Conservation (phyloP, 1,284 basidiomycete genomes). For the Lentinula novae-zelandiae region DNA sequence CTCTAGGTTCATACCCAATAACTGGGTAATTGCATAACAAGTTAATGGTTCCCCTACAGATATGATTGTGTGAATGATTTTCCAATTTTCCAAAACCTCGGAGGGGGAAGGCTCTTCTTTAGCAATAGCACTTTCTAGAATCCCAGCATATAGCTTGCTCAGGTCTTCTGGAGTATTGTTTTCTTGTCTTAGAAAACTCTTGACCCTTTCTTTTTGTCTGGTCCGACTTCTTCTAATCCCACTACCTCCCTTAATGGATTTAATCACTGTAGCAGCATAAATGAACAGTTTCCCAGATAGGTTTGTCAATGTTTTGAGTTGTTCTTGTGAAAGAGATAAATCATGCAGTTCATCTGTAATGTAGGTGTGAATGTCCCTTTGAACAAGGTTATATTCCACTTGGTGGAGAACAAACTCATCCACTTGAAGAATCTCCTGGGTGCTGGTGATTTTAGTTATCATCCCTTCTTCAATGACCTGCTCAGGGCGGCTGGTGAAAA, state of each 20-base stretch:
- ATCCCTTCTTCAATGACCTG: background rate
- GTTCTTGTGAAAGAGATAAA: background rate
- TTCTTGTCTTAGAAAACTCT: background rate
- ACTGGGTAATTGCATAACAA: background rate
- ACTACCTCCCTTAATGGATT: background rate
- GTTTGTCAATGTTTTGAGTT: background rate
- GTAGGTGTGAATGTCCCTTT: conserved; percentile 17
- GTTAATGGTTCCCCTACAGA: background rate
- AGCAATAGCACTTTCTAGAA: background rate
- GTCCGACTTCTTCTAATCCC: background rate
- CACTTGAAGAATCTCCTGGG: background rate
- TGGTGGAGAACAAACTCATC: conserved; percentile 15
- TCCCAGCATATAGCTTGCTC: background rate
- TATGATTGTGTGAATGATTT: background rate
- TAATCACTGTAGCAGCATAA: conserved; percentile 1
- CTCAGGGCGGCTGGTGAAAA: conserved; percentile 4
- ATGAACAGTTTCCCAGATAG: conserved; percentile 3
- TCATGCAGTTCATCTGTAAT: background rate
- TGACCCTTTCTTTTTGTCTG: background rate
- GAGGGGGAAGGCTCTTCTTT: background rate
- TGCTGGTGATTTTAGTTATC: background rate
- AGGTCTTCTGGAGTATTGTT: background rate
- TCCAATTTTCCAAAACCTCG: background rate
- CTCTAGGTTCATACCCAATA: background rate
- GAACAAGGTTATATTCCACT: conserved; percentile 11